Base-by-base conservation (phyloP, 805 yeast species). In the Ogataea pignaliae region DNA sequence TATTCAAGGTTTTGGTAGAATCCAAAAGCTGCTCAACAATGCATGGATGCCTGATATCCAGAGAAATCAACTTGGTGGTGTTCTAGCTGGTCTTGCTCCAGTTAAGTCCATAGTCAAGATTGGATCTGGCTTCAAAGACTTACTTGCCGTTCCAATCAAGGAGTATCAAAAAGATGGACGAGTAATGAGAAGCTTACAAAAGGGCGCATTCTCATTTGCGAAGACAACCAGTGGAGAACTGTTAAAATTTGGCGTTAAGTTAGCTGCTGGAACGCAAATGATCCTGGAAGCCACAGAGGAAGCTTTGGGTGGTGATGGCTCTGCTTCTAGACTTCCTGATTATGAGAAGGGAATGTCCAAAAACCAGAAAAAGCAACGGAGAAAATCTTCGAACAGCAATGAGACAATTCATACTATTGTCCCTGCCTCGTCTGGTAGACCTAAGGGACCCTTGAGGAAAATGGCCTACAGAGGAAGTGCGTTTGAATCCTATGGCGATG, bases 1-100 rank as follows among this genome's bases (percentile, higher is more conserved):
- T 0, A 64, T 88, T 0, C 70, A 80, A 14, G 97, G 98, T 0
- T 78, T 85, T 53, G 75, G 82, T 1, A 74, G 76, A 30, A 58
- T 93, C 12, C 75, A 79, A 8, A 56, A 59, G 12, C 60, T 73
- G 13, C 68, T 93, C 34, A 80, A 80, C 45, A 78, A 74, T n/a
- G 69, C 77, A 8, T 93, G 97, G 96, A 77, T 83, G 59, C 97
- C 97, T 0, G 95, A 89, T 60, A 86, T 91, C 46, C 80, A 81
- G 36, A 72, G 77, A n/a, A 83, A 82, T 29, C 98, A 91, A 64
- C 63, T 93, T 11, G 77, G 81, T 8, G 91, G 89, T 2, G 82
- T 93, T 8, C 64, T 93, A 13, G 79, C 89, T 0, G 99, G 98
- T 0, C 66, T 93, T 26, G 83, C 90, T 0, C 91, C 97, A 0